A percentile compares a stretch with the other conserved stretches of the same genome.
Conservation (phyloP, 805 yeast genomes). For the Blastobotrys robertii region DNA sequence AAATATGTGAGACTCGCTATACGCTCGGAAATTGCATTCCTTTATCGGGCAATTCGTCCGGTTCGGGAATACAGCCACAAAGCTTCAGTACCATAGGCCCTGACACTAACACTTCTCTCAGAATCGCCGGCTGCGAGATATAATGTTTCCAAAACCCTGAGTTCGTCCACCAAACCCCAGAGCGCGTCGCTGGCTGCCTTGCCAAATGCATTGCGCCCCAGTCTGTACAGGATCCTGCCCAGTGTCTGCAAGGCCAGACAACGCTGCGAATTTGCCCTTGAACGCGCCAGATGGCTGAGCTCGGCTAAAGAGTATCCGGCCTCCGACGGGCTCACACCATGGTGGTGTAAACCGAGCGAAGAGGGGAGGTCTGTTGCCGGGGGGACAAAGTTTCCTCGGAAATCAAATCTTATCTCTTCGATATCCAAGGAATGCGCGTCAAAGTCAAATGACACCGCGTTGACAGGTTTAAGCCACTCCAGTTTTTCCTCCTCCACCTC, state of each 20-base stretch:
- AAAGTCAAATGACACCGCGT: constrained; percentile 23
- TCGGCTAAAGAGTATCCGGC: constrained; percentile 91
- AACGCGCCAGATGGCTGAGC: constrained; percentile 66
- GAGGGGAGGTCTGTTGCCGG: constrained; percentile 46
- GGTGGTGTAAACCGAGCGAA: constrained; percentile 77
- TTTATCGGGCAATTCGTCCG: constrained; percentile 7
- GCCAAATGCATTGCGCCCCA: constrained; percentile 43
- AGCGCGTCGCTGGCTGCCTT: constrained; percentile 42
- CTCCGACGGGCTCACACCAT: constrained; percentile 73
- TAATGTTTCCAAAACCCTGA: constrained; percentile 55
- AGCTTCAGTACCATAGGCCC: constrained; percentile 81
- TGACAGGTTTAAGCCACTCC: constrained; percentile 83
- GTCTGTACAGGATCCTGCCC: constrained; percentile 77
- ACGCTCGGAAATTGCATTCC: constrained; percentile 12
- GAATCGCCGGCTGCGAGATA: constrained; percentile 60
- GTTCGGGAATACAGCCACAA: constrained; percentile 68
- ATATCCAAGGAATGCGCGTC: constrained; percentile 29
- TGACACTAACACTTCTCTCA: constrained; percentile 53
- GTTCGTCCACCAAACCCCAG: constrained; percentile 62
- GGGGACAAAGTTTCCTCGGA: constrained; percentile 66
- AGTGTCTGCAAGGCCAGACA: constrained; percentile 76
- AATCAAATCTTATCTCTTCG: constrained; percentile 75
- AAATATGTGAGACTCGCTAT: constrained; percentile 10
- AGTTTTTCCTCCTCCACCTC: constrained; percentile 73
- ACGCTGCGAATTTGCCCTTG: constrained; percentile 76